These are phyloP conservation scores for Hsuehochloa calcarea DNA, from an alignment of 176 grass and related monocot species.

Conservation along the genomic window DNA sequence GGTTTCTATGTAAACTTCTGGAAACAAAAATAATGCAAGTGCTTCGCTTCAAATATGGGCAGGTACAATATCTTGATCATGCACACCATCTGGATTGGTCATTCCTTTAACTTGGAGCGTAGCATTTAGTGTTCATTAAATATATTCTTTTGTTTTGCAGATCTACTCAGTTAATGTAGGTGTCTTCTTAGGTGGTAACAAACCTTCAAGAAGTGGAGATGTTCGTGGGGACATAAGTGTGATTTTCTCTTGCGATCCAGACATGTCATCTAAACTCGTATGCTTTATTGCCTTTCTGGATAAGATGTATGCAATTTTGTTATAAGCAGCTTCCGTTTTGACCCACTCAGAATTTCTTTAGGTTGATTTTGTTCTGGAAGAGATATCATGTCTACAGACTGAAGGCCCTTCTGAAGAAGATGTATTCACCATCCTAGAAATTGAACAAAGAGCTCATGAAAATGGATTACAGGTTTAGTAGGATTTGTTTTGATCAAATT, in stretches of 20 bases:
- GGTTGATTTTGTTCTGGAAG: constrained; percentile 92
- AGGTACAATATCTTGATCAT: constrained; percentile 51
- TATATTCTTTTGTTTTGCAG: constrained; percentile 46
- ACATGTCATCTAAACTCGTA: constrained; percentile 90
- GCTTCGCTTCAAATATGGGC: constrained; percentile 98
- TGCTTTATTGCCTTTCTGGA: constrained; percentile 13
- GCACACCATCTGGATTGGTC: constrained; percentile 6
- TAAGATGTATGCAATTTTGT: not conserved
- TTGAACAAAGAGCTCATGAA: constrained; percentile 98
- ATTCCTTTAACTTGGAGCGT: not conserved
- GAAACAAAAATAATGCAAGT: constrained; percentile 99
- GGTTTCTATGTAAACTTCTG: constrained; percentile 95
- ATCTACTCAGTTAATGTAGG: constrained; percentile 94
- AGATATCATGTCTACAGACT: constrained; percentile 81
- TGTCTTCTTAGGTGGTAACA: constrained; percentile 97
- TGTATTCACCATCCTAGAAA: constrained; percentile 81
- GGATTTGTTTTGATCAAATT: constrained; percentile 18
- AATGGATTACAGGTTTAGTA: constrained; percentile 87
- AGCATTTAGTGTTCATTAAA: constrained; percentile 24
- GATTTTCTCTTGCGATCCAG: constrained; percentile 94
- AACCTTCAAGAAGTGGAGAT: constrained; percentile 93
- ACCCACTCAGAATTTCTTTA: constrained; percentile 39
- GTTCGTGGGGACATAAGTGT: constrained; percentile 93
- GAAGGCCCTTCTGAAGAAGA: constrained; percentile 88
- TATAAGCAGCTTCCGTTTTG: constrained; percentile 22